Evolutionary conservation across 208 protist species (phyloP), one percentile per base, ranked within the genome.

Genomic region (Acanthamoeba triangularis): DNA sequence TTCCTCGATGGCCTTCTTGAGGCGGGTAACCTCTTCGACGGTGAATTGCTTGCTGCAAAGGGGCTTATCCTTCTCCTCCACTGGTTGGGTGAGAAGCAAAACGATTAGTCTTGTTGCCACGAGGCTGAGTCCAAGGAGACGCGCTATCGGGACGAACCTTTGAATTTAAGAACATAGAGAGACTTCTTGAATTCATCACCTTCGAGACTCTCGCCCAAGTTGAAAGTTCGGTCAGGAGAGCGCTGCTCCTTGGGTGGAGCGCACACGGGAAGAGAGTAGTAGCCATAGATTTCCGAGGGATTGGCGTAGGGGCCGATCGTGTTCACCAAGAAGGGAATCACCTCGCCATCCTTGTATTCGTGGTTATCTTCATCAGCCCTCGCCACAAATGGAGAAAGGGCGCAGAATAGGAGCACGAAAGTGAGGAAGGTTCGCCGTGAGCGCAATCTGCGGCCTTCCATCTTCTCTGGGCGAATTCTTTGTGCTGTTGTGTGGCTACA

Each of bases 301-400:
- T 99, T 99, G 47, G 96, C 97, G 91, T 97, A 99, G 5, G 98
- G 98, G 33, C 98, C 98, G 18, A 99, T 95, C 95, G 98, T 97
- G 56, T 98, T 98, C 0, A 98, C 97, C 65, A 96, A 97, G 28
- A 98, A 76, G 47, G 95, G 87, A 16, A 98, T 93, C 1, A 35
- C 30, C 41, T 97, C 96, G 2, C 63, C 65, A 28, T 88, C n/a
- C 44, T 94, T 47, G 65, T 96, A 97, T 2, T 59, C 30, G 35
- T 93, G 1, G 56, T 52, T 35, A 25, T 78, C 87, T 41, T 78
- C 69, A 44, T 78, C 33, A 37, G 30, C 69, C 20, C 33, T 18
- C 33, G 10, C 61, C 18, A 25, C 61, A 8, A 67, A 67, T 23
- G 61, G 61, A 30, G 18, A 8, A 8, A 67, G 61, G 16, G 28